Evolutionary conservation across 2,329 filamentous ascomycete genomes (phyloP), one percentile per base, ranked within the genome.

Genomic region (Ascochyta viciae-villosae): DNA sequence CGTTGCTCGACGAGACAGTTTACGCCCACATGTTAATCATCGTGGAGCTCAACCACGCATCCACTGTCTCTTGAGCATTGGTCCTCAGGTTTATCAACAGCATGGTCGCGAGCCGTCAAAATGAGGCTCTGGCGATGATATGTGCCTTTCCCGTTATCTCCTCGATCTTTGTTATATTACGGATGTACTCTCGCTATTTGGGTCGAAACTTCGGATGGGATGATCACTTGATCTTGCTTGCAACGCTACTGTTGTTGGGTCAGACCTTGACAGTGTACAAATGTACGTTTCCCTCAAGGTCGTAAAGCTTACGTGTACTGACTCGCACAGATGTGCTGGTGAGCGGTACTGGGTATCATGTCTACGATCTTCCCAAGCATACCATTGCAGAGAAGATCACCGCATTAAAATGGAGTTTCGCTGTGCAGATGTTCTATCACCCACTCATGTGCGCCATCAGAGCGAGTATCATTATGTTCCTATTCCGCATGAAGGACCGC

Each of bases 391-490:
- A 73, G 39, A 61, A 73, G 43, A 57, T 74, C 27, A 57, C 60
- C 15, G 64, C 68, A 1, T 12, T 65, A 37, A 65, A 69, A 50
- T 75, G 73, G 71, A 74, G 64, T 45, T 74, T 76, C 38, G 66
- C 71, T 2, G 68, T 75, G 7, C 74, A 77, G 39, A 66, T 77
- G 66, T 55, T 75, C 35, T 77, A 76, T 50, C 74, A 77, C 40
- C 74, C 74, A 8, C 40, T 75, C 46, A 72, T 76, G 65, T 68
- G 70, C n/a, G 49, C 67, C 6, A 74, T 76, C 46, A 67, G 74
- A 45, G 72, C 72, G 22, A 75, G 74, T 12, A 72, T 76, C 47
- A 73, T 77, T 42, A 61, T 74, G 61, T 76, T 77, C 41, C 66
- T 76, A 3, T 74, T 73, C 43, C 71, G 74, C 5, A 68, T 77